Percentiles rank a stretch among this genome's conserved stretches.
Conservation (phyloP, 1,284 basidiomycete genomes). For the Ceratobasidium sp. region DNA sequence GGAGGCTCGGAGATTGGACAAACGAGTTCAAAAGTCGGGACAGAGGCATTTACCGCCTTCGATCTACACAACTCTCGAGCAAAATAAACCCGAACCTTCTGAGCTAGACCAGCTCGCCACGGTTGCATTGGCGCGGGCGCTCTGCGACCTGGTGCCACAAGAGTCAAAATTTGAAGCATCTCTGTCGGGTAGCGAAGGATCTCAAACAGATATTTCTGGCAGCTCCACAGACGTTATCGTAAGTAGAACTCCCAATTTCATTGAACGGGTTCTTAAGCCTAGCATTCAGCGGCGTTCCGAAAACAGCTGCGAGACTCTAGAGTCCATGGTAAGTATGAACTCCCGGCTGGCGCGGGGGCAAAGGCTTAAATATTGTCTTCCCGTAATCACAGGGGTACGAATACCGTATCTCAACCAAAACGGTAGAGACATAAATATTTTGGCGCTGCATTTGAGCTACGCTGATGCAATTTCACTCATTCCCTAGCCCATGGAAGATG, state of each 20-base stretch:
- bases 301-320: neutral
- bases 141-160: neutral
- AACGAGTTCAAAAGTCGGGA: no score
- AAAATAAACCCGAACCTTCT: neutral
- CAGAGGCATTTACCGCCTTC: neutral
- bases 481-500: constrained; percentile 2
- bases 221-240: neutral
- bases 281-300: no score
- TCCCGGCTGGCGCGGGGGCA: neutral
- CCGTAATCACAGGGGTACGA: no score
- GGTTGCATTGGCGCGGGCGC: neutral
- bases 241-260: neutral
- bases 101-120: neutral
- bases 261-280: neutral
- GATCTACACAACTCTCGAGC: neutral
- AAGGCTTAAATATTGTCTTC: no score
- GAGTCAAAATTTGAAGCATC: neutral
- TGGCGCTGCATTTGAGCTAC: neutral
- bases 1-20: neutral
- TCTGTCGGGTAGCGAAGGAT: neutral
- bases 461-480: neutral
- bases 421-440: neutral
- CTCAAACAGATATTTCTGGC: neutral
- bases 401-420: neutral
- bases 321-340: neutral